A percentile compares a stretch with the other conserved stretches of the same genome.
Conservation (phyloP, 2,329 filamentous ascomycete genomes). For the Beauveria scarabaeidicola region DNA sequence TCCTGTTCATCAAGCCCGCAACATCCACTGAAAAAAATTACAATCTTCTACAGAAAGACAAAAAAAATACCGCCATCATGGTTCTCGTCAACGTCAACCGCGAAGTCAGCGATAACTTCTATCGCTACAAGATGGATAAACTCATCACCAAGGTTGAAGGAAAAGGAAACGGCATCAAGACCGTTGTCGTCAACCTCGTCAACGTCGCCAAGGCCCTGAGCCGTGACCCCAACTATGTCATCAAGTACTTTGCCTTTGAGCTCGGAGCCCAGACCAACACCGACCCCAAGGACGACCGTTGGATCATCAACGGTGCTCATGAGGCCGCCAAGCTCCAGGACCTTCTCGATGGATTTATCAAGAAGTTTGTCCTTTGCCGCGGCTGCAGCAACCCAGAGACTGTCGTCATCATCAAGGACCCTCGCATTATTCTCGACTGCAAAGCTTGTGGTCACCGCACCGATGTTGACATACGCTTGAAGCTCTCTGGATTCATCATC, state of each 20-base stretch:
- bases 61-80: slow-evolving; percentile 59
- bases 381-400: slow-evolving; percentile 99
- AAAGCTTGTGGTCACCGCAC: slow-evolving; percentile 95
- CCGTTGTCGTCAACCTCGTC: slow-evolving; percentile 89
- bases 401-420: slow-evolving; percentile 90
- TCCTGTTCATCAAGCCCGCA: slow-evolving; percentile 4
- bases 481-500: slow-evolving; percentile 93
- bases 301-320: slow-evolving; percentile 99
- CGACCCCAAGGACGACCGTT: slow-evolving; percentile 93
- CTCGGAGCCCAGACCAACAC: slow-evolving; percentile 97
- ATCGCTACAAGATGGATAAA: slow-evolving; percentile 99
- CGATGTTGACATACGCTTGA: slow-evolving; percentile 85
- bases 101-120: slow-evolving; percentile 97
- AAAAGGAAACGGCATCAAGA: slow-evolving; percentile 99
- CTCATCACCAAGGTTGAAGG: slow-evolving; percentile 99
- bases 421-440: slow-evolving; percentile 87
- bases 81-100: slow-evolving; percentile 96
- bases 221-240: slow-evolving; percentile 87
- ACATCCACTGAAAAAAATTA: slow-evolving; percentile 3
- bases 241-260: slow-evolving; percentile 99
- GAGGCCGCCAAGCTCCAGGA: slow-evolving; percentile 94
- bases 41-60: background rate
- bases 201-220: slow-evolving; percentile 87
- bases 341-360: slow-evolving; percentile 96
- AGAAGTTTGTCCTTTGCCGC: slow-evolving; percentile 98